Conservation (phyloP, 2,329 filamentous ascomycete species). For the Ophiostoma ulmi region DNA sequence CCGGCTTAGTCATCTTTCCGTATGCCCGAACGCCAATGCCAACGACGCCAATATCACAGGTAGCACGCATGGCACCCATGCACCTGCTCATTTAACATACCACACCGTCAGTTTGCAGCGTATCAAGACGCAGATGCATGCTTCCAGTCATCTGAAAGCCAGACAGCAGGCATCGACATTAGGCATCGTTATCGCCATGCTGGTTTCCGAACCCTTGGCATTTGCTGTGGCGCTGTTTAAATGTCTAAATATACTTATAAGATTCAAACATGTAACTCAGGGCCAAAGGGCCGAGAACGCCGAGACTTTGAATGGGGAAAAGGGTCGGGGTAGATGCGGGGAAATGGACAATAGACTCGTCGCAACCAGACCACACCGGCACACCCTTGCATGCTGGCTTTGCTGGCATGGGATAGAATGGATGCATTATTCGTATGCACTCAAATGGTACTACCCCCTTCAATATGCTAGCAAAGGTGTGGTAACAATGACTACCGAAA, state of each 20-base stretch:
- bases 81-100: not conserved
- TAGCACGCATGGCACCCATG: not conserved
- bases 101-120: not conserved
- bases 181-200: not conserved
- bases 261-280: not conserved
- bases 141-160: not conserved
- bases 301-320: not conserved
- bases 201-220: not conserved
- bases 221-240: not conserved
- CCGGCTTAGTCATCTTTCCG: not conserved
- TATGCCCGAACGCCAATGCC: not conserved
- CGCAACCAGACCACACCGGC: not conserved
- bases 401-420: not conserved
- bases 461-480: not conserved
- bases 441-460: not conserved
- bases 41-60: not conserved
- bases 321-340: conserved; percentile 11
- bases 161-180: not conserved
- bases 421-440: not conserved
- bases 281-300: conserved; percentile 9
- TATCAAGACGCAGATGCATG: not conserved
- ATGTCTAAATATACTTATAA: not conserved
- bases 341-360: conserved; percentile 3
- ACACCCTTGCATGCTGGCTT: not conserved
- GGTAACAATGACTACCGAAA: not conserved